A percentile compares a stretch with the other conserved stretches of the same genome.
These are phyloP conservation scores for Coleophoma eucalyptorum DNA, from an alignment of 2,329 filamentous ascomycete genomes.

Conservation along the genomic window DNA sequence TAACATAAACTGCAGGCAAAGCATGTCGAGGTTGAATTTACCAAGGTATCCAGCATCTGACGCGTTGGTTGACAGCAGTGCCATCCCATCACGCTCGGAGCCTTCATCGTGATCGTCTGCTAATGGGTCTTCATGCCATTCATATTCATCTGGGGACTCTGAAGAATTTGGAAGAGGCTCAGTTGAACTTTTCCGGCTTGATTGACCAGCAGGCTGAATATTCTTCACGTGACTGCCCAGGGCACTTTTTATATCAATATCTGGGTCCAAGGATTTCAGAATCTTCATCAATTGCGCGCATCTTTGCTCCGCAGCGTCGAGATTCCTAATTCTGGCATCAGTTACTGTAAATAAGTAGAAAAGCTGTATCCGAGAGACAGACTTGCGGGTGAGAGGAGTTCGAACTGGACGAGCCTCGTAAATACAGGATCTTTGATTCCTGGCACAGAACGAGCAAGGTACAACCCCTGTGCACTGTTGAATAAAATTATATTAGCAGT, in stretches of 20 bases:
- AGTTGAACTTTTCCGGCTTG: background rate
- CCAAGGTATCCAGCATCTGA: too few relatives aligned
- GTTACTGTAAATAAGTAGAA: slow-evolving; percentile 1
- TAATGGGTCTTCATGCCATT: slow-evolving; percentile 11
- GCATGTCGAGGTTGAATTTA: too few relatives aligned
- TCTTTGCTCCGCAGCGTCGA: background rate
- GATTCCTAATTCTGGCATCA: background rate
- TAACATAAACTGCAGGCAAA: too few relatives aligned
- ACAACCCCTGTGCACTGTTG: slow-evolving; percentile 9
- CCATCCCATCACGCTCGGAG: slow-evolving; percentile 27
- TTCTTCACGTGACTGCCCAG: background rate
- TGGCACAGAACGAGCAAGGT: slow-evolving; percentile 8
- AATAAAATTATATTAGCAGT: slow-evolving; percentile 79
- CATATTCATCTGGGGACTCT: slow-evolving; percentile 12
- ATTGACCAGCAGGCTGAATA: slow-evolving; percentile 7
- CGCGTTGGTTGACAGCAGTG: background rate
- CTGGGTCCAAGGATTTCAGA: background rate
- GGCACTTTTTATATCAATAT: background rate
- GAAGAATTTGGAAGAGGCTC: slow-evolving; percentile 1
- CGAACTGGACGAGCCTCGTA: slow-evolving; percentile 9
- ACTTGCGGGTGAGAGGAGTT: slow-evolving; percentile 13
- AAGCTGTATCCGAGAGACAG: background rate
- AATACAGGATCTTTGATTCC: slow-evolving; percentile 6
- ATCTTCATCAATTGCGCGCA: background rate
- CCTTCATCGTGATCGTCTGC: slow-evolving; percentile 25